These are phyloP conservation scores for Ichthyophthirius multifiliis DNA, from an alignment of 169 alveolate genomes.

Conservation along the genomic window DNA sequence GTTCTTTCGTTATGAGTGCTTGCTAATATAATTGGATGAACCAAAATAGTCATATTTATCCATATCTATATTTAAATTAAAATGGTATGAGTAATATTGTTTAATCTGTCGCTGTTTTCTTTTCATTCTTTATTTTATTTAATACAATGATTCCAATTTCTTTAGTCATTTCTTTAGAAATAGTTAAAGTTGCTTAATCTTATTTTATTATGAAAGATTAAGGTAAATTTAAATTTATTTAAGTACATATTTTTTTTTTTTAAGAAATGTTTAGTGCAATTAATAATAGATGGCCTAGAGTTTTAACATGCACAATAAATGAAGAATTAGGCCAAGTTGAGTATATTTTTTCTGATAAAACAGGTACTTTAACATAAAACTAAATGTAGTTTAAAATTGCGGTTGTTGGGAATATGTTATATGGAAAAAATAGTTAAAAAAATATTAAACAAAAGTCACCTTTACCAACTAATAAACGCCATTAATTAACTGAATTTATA, in stretches of 20 bases:
- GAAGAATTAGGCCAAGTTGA: slow-evolving; percentile 83
- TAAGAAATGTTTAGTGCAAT: slow-evolving; percentile 49
- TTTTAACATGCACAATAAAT: slow-evolving; percentile 64
- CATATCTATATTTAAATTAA: background rate
- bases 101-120: background rate
- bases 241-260: background rate
- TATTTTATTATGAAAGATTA: slow-evolving; percentile 73
- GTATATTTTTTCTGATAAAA: slow-evolving; percentile 82
- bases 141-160: slow-evolving; percentile 62
- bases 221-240: background rate
- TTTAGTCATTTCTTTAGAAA: slow-evolving; percentile 49
- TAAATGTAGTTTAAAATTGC: slow-evolving; percentile 50
- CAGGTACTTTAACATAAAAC: slow-evolving; percentile 83
- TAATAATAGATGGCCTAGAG: slow-evolving; percentile 52
- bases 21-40: no score
- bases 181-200: slow-evolving; percentile 85
- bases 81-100: background rate
- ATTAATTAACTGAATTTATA: background rate
- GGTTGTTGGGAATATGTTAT: slow-evolving; percentile 21
- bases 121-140: background rate
- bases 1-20: background rate
- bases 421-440: slow-evolving; percentile 22
- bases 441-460: background rate
- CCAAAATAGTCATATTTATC: background rate
- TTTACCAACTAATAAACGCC: background rate